Percentiles rank a stretch among this genome's conserved stretches.
phyloP scores from a whole-genome alignment of 2,329 filamentous ascomycete species.

The Alternaria sp. region DNA sequence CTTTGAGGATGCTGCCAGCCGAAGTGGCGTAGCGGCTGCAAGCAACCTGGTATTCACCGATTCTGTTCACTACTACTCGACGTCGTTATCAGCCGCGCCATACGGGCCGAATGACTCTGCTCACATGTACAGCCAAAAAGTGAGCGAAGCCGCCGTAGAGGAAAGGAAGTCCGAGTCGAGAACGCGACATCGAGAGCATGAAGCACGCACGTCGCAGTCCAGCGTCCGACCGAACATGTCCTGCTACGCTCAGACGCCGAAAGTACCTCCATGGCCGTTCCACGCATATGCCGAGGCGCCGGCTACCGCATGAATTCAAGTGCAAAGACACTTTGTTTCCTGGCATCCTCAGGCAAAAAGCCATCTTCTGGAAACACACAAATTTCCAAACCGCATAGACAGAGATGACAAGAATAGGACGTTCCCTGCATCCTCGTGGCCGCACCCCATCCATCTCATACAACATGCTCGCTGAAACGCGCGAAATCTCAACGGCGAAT shows the following conservation, averaged over 20 bases:
- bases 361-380: conserved; percentile 4
- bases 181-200: background rate
- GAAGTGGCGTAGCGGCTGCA: conserved; percentile 3
- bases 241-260: conserved; percentile 8
- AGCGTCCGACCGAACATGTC: conserved; percentile 3
- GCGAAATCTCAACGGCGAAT: conserved; percentile 18
- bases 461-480: conserved; percentile 22
- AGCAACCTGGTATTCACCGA: conserved; percentile 3
- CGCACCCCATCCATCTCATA: conserved; percentile 4
- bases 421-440: conserved; percentile 2
- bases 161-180: conserved; percentile 1
- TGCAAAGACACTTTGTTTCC: conserved; percentile 2
- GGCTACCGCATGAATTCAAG: conserved; percentile 2
- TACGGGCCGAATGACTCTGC: conserved; percentile 3
- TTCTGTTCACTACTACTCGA: background rate
- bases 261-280: background rate
- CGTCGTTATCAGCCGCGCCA: conserved; percentile 4
- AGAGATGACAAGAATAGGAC: background rate
- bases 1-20: conserved; percentile 1
- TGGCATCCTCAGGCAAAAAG: conserved; percentile 5
- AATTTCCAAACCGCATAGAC: conserved; percentile 7
- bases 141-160: background rate
- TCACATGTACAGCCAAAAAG: conserved; percentile 6
- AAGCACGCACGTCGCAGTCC: conserved; percentile 8
- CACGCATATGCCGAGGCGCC: conserved; percentile 7